Base-by-base conservation (phyloP, 1,139 yeast genomes). In the Suhomyces taliae region DNA sequence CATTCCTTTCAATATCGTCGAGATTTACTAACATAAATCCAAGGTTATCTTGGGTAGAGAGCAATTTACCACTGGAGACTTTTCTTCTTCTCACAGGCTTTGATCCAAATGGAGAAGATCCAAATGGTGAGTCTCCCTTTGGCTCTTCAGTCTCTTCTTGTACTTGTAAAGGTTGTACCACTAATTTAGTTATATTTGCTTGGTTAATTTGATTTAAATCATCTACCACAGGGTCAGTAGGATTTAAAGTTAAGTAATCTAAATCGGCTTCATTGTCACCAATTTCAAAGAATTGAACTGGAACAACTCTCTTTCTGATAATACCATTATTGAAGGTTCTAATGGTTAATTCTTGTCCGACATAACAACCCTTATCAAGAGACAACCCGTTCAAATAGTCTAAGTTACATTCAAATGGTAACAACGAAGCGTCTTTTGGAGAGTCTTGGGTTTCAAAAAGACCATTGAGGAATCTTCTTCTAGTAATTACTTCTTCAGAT, bases 311-410 rank as follows among this genome's bases (percentile, higher is more conserved):
- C 61, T 91, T 90, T 27, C 96, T 75, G 11, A 91, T 81, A 2
- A 85, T 81, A 2, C 97, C 97, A 39, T 87, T 84, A 51, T 89
- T 90, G 61, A 78, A 85, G 0, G 97, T 87, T 57, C 99, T 78
- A 19, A 91, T 90, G 0, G 98, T 91, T 46, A 93, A 73, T 62
- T 93, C 99, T 65, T 93, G 99, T 0, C 99, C 99, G 19, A 90
- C 85, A 58, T 93, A 93, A 64, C 99, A 93, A 3, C 99, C 99
- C 64, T 93, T 93, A 56, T 90, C 82, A 44, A 86, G 79, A 46
- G 93, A 89, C 14, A 91, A 78, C 1, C 97, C 96, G 55, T 88
- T 86, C 69, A 82, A 81, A 58, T 79, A 83, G 65, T 95, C 99
- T 53, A 91, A 70, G 62, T 90, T 89, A 50, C 82, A 76, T 58